A percentile compares a stretch with the other conserved stretches of the same genome.
Conservation (phyloP, 176 grass and related monocot species). For the Urochloa ruziziensis region DNA sequence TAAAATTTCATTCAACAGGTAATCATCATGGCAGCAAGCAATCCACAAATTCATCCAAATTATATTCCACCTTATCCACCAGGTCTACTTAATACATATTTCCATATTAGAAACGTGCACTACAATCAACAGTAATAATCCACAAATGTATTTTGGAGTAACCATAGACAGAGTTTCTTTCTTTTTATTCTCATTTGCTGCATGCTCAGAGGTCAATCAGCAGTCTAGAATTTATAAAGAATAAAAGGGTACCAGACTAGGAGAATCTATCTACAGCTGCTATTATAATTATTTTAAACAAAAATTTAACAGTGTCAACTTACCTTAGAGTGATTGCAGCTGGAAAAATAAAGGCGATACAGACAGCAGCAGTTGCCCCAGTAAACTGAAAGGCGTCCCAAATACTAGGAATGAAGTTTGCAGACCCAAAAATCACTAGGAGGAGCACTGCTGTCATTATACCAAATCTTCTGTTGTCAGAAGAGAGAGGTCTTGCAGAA, state of each 20-base stretch:
- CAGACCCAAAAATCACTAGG: slow-evolving; percentile 66
- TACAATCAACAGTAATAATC: not conserved
- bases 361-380: slow-evolving; percentile 94
- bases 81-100: not conserved
- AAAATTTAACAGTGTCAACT: not conserved
- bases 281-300: not conserved
- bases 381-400: slow-evolving; percentile 99
- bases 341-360: slow-evolving; percentile 95
- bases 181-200: not conserved
- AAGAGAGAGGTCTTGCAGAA: slow-evolving; percentile 52
- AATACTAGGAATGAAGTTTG: slow-evolving; percentile 97
- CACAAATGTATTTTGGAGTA: not conserved
- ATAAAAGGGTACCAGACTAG: not conserved
- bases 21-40: not conserved
- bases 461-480: slow-evolving; percentile 70
- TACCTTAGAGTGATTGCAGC: slow-evolving; percentile 86
- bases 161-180: not conserved
- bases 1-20: not conserved
- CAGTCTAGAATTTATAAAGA: not conserved
- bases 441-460: slow-evolving; percentile 61
- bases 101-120: not conserved
- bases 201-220: not conserved
- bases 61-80: not conserved
- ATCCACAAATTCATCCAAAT: not conserved
- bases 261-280: not conserved